Evolutionary conservation across 1,139 yeast genomes (phyloP), one percentile per base, ranked within the genome.

Genomic region (Kurtzmaniella quercitrusa): DNA sequence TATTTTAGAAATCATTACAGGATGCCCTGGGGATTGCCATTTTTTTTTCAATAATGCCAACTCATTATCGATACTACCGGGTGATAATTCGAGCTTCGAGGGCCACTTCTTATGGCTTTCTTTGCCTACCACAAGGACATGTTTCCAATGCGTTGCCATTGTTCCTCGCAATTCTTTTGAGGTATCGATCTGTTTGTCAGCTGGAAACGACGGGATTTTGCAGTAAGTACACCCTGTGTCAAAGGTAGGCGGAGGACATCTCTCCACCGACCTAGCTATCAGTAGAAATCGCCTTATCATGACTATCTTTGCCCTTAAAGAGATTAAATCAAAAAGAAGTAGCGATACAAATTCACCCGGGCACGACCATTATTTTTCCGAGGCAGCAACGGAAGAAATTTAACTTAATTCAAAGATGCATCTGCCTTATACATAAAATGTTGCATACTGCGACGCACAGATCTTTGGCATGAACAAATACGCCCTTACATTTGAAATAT

Each of bases 181-280:
- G 43, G 46, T 55, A 51, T 78, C 73, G 29, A 81, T 72, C 33
- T 66, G 75, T 45, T 69, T 66, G 21, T 60, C 66, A 1, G 47
- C 42, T 1, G 81, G 79, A 34, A 76, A 68, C 18, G 57, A 56
- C 0, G 80, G 82, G 3, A 60, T 41, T 46, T 60, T 57, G 52
- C 91, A 83, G 49, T 63, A 68, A 0, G 86, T 80, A 55, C 88
- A 82, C 0, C 86, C 87, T 0, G 85, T 79, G 48, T 81, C 84
- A 42, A 63, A 62, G 9, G 42, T 48, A 0, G 86, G 85, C 7
- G 60, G 56, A 0, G 87, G 86, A 50, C 85, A 79, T 33, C 42
- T 42, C 6, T 43, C 46, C 5, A 43, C 34, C 2, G 25, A 5
- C 12, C 16, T 11, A 11, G 19, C 11, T 10, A 27, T 19, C 38